Evolutionary conservation across 106 monocot genomes (phyloP), one percentile per base, ranked within the genome.

Genomic region (Phalaenopsis equestris): DNA sequence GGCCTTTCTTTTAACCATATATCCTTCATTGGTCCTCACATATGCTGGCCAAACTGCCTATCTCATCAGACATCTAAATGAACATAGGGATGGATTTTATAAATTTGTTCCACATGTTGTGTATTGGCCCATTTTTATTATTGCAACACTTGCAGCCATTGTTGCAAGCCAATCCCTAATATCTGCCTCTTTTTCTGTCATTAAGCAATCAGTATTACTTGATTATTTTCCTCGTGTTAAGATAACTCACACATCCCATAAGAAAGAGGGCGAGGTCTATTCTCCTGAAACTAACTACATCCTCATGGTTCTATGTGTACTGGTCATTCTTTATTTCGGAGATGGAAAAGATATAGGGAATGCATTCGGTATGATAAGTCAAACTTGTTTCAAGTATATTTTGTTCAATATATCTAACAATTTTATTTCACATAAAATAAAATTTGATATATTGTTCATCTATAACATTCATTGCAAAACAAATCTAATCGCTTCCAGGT

Each of bases 161-260:
- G 95, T 95, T 9, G 92, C 92, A 1, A 95, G 95, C 72, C 95
- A 95, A 72, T 92, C 95, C n/a, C 74, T 95, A 56, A 95, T 95
- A 80, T 95, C 95, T 14, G 95, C 95, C 42, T 92, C 88, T 48
- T 95, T 95, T 49, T 95, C 95, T 41, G 87, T 95, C 4, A 90
- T 95, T 43, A 92, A 90, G 78, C 92, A 95, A 79, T 84, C 92
- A 0, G 89, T 95, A 7, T 84, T 75, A 37, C 81, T 95, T 12
- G 92, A 85, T 80, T 95, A 89, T 30, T 95, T 95, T 80, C 95
- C 95, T 3, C 88, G 95, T 56, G 95, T 95, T 8, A 90, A 85
- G 77, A 83, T 95, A 18, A 88, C 92, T 3, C 95, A 95, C 70
- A 95, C 95, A 47, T 92, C 92, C 6, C 73, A 83, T 17, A 23